Base-by-base conservation (phyloP, 2,329 filamentous ascomycete genomes). In the Aspergillus bombycis region DNA sequence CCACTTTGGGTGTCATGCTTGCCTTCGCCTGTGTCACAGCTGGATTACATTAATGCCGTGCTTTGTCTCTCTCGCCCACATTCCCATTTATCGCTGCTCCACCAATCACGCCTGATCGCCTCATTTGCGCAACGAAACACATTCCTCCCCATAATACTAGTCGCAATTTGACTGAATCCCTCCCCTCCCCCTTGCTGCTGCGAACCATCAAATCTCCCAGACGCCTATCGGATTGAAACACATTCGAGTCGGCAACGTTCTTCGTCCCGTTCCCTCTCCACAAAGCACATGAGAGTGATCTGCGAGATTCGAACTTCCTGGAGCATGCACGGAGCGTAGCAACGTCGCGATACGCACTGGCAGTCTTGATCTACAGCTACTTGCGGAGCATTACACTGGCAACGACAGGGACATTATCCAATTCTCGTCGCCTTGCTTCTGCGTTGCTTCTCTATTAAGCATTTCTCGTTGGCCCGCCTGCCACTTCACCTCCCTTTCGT, bases 301-400 rank as follows among this genome's bases (percentile, higher is more conserved):
- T 72, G 71, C 75, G 70, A 68, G 66, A 68, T 74, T 74, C 70
- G 72, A 75, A 71, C 73, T 78, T 77, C 72, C 73, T 76, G 73
- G 74, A 75, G 76, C 74, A 78, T 78, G 77, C 76, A 78, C 77
- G 74, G 75, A 78, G 76, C 71, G 73, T 76, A 76, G 75, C 75
- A 74, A 74, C 70, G 64, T 75, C 68, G 72, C 74, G 70, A 70
- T 71, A 68, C 59, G 65, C 63, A 67, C 70, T 69, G 69, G 54
- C 63, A 67, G 67, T 69, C 71, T 69, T 60, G 64, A 69, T 67
- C 64, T 67, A 67, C 72, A 65, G 68, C 62, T 70, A 69, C 64
- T 67, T 69, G 67, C 71, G 67, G 67, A 57, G 57, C 60, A 67
- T 68, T 67, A 61, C 66, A 65, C 68, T 74, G 72, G 69, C 74